Evolutionary conservation across 2,329 filamentous ascomycete genomes (phyloP).

Genomic region (Cladosporium cucumerinum): DNA sequence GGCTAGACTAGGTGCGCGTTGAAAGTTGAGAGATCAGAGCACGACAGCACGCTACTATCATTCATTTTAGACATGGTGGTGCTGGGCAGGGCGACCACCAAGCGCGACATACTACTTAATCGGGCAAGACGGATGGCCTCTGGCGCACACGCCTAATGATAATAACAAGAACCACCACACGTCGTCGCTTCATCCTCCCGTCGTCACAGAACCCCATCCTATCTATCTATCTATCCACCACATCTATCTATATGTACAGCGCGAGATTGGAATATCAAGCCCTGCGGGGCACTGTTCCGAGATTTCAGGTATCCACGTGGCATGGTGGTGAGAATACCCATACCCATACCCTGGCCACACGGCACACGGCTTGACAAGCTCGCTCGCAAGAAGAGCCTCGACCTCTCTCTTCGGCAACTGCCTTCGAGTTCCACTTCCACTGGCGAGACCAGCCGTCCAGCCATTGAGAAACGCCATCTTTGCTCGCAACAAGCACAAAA

Average conservation of each 20-base stretch:
- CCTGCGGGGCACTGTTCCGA: not conserved
- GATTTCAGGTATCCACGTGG: slow-evolving; percentile 2
- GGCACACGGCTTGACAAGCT: not conserved
- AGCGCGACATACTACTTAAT: not conserved
- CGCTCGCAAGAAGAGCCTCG: not conserved
- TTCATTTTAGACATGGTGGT: not conserved
- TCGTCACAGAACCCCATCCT: not conserved
- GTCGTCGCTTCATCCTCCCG: not conserved
- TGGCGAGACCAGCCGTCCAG: not conserved
- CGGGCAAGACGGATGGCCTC: not conserved
- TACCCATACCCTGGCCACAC: not conserved
- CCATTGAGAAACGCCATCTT: not conserved
- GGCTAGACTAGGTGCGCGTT: not conserved
- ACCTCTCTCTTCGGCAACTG: not conserved
- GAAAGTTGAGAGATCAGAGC: not conserved
- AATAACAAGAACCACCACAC: not conserved
- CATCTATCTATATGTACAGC: not conserved
- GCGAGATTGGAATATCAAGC: not conserved
- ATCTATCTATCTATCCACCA: not conserved
- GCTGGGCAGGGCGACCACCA: not conserved
- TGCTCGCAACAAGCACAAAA: not conserved
- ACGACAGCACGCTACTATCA: not conserved
- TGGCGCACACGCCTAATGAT: not conserved
- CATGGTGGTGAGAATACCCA: not conserved
- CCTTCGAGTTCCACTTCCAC: not conserved